These are phyloP conservation scores for Neofusicoccum kwambonambiense DNA, from an alignment of 2,329 filamentous ascomycete species.

Conservation along the genomic window DNA sequence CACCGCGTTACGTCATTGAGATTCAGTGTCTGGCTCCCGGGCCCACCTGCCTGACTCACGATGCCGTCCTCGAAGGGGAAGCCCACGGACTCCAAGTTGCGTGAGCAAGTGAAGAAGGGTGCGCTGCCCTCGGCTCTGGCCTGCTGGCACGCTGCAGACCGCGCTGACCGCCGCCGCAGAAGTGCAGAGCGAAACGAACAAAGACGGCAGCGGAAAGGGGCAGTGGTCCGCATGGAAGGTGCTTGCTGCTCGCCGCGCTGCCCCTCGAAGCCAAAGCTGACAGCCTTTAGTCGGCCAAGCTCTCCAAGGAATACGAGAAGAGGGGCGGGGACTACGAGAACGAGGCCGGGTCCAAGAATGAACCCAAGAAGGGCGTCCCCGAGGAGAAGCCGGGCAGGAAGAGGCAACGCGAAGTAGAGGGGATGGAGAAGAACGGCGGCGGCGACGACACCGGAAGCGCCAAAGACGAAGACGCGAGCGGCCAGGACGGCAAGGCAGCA, in stretches of 20 bases:
- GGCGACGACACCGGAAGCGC: conserved; percentile 18
- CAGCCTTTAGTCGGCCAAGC: conserved; percentile 36
- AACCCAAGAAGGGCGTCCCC: conserved; percentile 44
- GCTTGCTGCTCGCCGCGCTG: background rate
- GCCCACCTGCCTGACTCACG: background rate
- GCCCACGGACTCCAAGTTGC: conserved; percentile 45
- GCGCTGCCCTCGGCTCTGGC: background rate
- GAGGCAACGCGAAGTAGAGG: conserved; percentile 24
- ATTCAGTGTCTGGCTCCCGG: background rate
- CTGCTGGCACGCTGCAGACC: background rate
- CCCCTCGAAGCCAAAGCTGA: background rate
- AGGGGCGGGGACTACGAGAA: conserved; percentile 43
- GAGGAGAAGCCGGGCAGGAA: conserved; percentile 33
- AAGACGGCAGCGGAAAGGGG: conserved; percentile 47
- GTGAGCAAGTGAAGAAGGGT: conserved; percentile 46
- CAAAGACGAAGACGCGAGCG: conserved; percentile 23
- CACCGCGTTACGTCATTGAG: background rate
- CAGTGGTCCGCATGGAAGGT: conserved; percentile 51
- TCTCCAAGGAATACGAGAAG: conserved; percentile 45
- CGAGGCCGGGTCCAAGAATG: conserved; percentile 42
- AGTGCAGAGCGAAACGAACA: conserved; percentile 46
- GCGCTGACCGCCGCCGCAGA: conserved; percentile 25
- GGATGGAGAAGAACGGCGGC: conserved; percentile 15
- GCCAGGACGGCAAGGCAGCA: conserved; percentile 16
- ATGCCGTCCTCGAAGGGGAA: conserved; percentile 48